phyloP scores from a whole-genome alignment of 23 red algal genomes.

The Gracilariopsis chorda region DNA sequence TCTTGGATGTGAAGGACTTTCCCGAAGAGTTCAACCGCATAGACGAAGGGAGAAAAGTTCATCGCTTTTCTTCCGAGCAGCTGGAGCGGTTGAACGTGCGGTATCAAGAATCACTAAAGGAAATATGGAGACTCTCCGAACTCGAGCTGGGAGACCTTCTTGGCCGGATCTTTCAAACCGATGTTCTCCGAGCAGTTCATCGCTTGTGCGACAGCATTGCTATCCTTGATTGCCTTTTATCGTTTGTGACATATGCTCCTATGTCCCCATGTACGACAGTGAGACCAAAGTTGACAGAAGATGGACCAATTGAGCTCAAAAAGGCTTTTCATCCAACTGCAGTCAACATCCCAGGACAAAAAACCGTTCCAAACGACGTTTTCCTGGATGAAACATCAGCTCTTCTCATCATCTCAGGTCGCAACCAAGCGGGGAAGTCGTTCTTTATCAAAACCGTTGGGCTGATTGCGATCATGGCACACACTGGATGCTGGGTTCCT shows the following conservation, averaged over 20 bases:
- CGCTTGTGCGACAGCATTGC: constrained; percentile 88
- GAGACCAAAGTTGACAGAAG: constrained; percentile 47
- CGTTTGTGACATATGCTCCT: constrained; percentile 65
- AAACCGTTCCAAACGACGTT: constrained; percentile 70
- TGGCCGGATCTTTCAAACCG: constrained; percentile 18
- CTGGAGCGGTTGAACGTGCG: constrained; percentile 77
- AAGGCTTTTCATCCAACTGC: constrained; percentile 73
- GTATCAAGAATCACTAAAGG: constrained; percentile 65
- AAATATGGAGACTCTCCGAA: constrained; percentile 76
- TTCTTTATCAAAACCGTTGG: constrained; percentile 71
- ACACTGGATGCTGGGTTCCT: constrained; percentile 87
- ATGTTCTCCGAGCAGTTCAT: constrained; percentile 67
- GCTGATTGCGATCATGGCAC: constrained; percentile 76
- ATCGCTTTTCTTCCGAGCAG: constrained; percentile 70
- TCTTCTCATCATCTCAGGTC: constrained; percentile 74
- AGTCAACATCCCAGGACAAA: neutral
- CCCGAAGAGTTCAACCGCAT: constrained; percentile 53
- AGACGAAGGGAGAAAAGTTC: constrained; percentile 45
- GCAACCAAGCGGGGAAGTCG: constrained; percentile 84
- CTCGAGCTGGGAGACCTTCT: constrained; percentile 71
- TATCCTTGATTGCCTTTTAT: constrained; percentile 69
- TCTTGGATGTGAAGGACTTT: neutral
- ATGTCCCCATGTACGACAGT: neutral
- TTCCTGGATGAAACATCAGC: constrained; percentile 69
- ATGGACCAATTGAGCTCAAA: constrained; percentile 73